Percentiles rank a stretch among this genome's conserved stretches.
These are phyloP conservation scores for Verbascum thapsus DNA, from an alignment of 257 asterid genomes.

Conservation along the genomic window DNA sequence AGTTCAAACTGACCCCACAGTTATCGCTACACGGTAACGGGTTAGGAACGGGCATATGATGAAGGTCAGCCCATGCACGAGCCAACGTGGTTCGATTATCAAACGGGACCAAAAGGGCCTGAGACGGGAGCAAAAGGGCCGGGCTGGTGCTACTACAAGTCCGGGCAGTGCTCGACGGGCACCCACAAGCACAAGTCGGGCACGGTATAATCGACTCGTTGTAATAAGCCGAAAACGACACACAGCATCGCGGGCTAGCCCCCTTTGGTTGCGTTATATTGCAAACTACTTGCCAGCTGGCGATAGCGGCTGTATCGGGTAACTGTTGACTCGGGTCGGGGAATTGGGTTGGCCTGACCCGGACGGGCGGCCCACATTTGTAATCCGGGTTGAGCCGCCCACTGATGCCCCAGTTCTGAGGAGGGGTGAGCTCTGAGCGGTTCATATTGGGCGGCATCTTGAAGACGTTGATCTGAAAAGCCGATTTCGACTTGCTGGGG, in stretches of 20 bases:
- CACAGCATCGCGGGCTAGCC: constrained; percentile 81
- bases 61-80: constrained; percentile 76
- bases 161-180: constrained; percentile 40
- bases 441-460: constrained; percentile 91
- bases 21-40: constrained; percentile 83
- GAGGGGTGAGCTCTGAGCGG: constrained; percentile 75
- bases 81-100: constrained; percentile 63
- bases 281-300: constrained; percentile 96
- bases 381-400: constrained; percentile 85
- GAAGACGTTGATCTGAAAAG: constrained; percentile 79
- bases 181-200: constrained; percentile 88
- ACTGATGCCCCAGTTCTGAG: constrained; percentile 73
- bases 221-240: constrained; percentile 86
- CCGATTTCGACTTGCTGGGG: constrained; percentile 75
- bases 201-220: constrained; percentile 91
- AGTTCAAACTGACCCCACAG: constrained; percentile 88
- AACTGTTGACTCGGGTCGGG: constrained; percentile 68
- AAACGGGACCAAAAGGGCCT: constrained; percentile 75
- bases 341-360: constrained; percentile 72
- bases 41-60: constrained; percentile 62
- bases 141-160: constrained; percentile 62
- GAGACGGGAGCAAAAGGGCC: constrained; percentile 81
- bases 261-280: constrained; percentile 71
- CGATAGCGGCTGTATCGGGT: constrained; percentile 53
- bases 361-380: constrained; percentile 79